Evolutionary conservation across 2,329 filamentous ascomycete species (phyloP), one percentile per base, ranked within the genome.

Genomic region (Epichloe coenophiala): DNA sequence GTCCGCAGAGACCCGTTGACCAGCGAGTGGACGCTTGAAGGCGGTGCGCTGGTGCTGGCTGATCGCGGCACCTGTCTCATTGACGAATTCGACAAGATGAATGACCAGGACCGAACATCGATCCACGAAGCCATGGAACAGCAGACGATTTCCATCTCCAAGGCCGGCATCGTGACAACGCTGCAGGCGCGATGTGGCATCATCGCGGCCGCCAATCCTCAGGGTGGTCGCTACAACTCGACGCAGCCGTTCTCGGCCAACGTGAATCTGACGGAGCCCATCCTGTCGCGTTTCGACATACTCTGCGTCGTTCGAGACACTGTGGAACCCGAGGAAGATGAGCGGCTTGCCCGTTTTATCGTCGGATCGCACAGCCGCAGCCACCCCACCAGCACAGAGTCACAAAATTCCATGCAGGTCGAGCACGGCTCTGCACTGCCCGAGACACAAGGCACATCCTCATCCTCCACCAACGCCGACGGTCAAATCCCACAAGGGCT

Each of bases 41-140:
- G 93, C 55, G 93, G 93, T 63, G 93, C 93, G 4, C 76, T 98
- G 11, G 93, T 98, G 61, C 80, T 98, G 51, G 93, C 93, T 13
- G 93, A 98, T 65, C 85, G 88, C 57, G 93, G 93, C 40, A 95
- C 88, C 15, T 97, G 93, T 62, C 75, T 98, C 33, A 98, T 98
- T 55, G 93, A 98, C 61, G 93, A 98, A 69, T 98, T 98, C 61
- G 93, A 98, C 78, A 98, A 98, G 76, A 98, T 98, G 93, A 97
- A 97, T 66, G 93, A 98, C 65, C 89, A 97, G 64, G 93, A 98
- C 67, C 82, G 93, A 57, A 97, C 93, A 1, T 95, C 89, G 7
- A 98, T 98, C 59, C 93, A 98, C 77, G 93, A 98, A 74, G 93
- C 93, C 53, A 98, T 98, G 93, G 93, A 98, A 68, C 93, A 98